phyloP scores from a whole-genome alignment of 768 basidiomycete genomes.

The Glaciozyma antarctica region DNA sequence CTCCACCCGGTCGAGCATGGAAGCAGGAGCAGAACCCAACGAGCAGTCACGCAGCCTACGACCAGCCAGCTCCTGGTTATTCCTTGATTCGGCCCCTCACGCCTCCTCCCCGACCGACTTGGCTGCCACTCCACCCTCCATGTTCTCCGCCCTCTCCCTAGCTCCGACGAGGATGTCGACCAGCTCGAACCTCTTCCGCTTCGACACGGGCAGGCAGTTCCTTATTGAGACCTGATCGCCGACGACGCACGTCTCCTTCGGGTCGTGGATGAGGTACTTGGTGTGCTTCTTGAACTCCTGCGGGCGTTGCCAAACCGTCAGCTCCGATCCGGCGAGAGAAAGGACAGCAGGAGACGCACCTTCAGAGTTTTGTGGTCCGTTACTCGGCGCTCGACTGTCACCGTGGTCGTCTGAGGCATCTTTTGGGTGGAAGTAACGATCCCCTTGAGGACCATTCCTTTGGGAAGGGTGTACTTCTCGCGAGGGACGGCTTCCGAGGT shows the following conservation, averaged over 20 bases:
- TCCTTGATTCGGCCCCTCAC: no score
- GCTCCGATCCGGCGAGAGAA: background rate
- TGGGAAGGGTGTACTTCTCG: conserved; percentile 17
- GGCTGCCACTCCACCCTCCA: background rate
- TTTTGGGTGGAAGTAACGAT: conserved; percentile 17
- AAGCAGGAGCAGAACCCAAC: no score
- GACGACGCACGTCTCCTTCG: conserved; percentile 9
- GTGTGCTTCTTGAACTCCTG: conserved; percentile 27
- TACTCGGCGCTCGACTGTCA: conserved; percentile 28
- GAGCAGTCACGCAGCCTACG: no score
- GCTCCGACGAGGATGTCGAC: conserved; percentile 21
- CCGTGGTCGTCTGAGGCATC: conserved; percentile 20
- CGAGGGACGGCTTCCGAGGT: conserved; percentile 7
- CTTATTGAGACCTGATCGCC: conserved; percentile 29
- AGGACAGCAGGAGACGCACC: background rate
- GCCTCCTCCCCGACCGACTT: no score
- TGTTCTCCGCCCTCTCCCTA: conserved; percentile 9
- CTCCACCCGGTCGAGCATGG: no score
- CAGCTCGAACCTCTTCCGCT: conserved; percentile 29
- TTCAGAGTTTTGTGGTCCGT: conserved; percentile 31
- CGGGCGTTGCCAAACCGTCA: background rate
- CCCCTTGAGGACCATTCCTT: conserved; percentile 23
- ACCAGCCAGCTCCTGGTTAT: no score
- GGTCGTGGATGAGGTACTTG: conserved; percentile 31
- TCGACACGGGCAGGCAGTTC: conserved; percentile 29